phyloP scores from a whole-genome alignment of 1,284 basidiomycete genomes.

The Inonotus obliquus region DNA sequence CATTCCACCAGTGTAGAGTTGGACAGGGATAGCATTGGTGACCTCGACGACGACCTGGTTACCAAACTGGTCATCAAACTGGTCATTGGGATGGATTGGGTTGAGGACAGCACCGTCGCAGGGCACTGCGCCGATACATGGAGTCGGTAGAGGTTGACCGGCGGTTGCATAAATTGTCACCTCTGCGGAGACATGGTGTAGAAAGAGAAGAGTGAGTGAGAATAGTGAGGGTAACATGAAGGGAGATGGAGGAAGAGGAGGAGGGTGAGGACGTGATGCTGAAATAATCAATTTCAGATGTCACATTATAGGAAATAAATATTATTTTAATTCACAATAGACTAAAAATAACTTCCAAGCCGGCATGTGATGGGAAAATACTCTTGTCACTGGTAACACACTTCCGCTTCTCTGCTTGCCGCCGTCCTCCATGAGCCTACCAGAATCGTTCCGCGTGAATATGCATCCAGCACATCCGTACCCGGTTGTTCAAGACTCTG shows the following conservation, averaged over 20 bases:
- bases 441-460: too few species aligned
- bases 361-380: too few species aligned
- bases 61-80: background rate
- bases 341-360: too few species aligned
- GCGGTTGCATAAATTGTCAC: constrained; percentile 1
- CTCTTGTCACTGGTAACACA: too few species aligned
- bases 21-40: constrained; percentile 29
- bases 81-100: background rate
- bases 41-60: background rate
- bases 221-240: background rate
- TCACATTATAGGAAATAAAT: background rate
- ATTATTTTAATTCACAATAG: too few species aligned
- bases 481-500: too few species aligned
- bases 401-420: too few species aligned
- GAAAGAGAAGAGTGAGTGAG: background rate
- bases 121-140: constrained; percentile 16
- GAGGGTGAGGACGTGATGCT: background rate
- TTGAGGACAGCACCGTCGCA: constrained; percentile 15
- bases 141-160: constrained; percentile 5
- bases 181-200: background rate
- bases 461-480: too few species aligned
- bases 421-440: too few species aligned
- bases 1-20: constrained; percentile 37
- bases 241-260: background rate
- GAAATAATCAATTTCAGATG: background rate